Evolutionary conservation across 306 rosid genomes (phyloP), one percentile per base, ranked within the genome.

Genomic region (Abrus pulchellus): DNA sequence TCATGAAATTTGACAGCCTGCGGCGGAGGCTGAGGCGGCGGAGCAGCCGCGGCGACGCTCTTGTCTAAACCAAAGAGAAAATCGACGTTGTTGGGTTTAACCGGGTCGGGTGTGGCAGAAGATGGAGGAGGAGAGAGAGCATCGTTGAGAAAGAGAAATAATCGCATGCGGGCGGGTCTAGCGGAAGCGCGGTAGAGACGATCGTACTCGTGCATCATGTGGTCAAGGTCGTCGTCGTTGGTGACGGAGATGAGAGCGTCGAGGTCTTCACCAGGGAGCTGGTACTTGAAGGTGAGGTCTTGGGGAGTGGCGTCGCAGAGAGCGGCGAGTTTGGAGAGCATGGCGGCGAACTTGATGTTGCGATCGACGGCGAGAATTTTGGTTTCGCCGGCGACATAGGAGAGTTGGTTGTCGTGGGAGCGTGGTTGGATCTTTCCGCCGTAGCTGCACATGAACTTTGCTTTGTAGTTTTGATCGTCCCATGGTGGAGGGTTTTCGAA

Each of bases 361-460:
- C 93, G 97, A 53, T 95, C 99, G 27, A 90, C 97, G 85, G 95
- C 94, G 50, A 95, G 90, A 87, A 95, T 95, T 86, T 95, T 95
- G 47, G 99, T 95, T 64, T 93, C 99, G 8, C 99, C 99, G 65
- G 93, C 96, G 68, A 89, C 87, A 84, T 95, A 95, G 72, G 94
- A 91, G 65, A 95, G 96, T 14, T 85, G 91, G 70, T 93, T 95
- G 70, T 95, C 99, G 77, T 95, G 98, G 2, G 88, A 82, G 6
- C 99, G 97, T 1, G 99, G 99, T 27, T 89, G 94, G 92, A 95
- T 95, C 88, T 95, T 95, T 2, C 99, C 99, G 63, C 97, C 96
- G 54, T 95, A 95, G 87, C 97, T 91, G 75, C 96, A 95, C 96
- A 95, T 93, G 85, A 95, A 89, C 74, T 93, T 95, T 41, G 81